Evolutionary conservation across 768 basidiomycete genomes (phyloP).

Genomic region (Podaxis sp.): DNA sequence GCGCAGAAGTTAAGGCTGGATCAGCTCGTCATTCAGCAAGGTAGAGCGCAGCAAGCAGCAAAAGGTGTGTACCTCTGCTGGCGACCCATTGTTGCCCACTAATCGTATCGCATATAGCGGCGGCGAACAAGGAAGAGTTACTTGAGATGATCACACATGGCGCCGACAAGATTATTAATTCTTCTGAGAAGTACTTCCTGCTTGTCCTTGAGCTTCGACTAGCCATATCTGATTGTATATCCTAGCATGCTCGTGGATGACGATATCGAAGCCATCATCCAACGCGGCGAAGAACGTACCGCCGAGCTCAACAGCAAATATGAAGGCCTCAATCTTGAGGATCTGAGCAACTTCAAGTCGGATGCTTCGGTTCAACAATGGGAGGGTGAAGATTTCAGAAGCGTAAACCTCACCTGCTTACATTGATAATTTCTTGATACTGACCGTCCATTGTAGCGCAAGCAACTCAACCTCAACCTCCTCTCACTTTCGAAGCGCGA

Average conservation of each 20-base stretch:
- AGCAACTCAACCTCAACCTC: slow-evolving; percentile 70
- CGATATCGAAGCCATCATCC: slow-evolving; percentile 94
- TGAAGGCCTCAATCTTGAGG: slow-evolving; percentile 89
- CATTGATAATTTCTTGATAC: neutral
- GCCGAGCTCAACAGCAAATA: slow-evolving; percentile 88
- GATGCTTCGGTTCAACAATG: slow-evolving; percentile 90
- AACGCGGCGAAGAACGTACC: slow-evolving; percentile 88
- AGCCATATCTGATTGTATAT: neutral
- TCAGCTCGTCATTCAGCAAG: slow-evolving; percentile 97
- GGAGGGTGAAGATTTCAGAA: slow-evolving; percentile 92
- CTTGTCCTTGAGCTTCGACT: neutral
- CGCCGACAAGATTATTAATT: slow-evolving; percentile 93
- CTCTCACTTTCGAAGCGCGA: slow-evolving; percentile 91
- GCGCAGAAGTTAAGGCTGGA: slow-evolving; percentile 95
- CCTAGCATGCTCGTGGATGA: slow-evolving; percentile 72
- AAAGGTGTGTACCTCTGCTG: slow-evolving; percentile 49
- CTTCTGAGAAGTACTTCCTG: slow-evolving; percentile 60
- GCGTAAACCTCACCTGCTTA: slow-evolving; percentile 40
- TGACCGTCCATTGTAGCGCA: slow-evolving; percentile 41
- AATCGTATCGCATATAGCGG: slow-evolving; percentile 45
- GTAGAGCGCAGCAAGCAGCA: slow-evolving; percentile 70
- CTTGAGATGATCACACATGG: slow-evolving; percentile 98
- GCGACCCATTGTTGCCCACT: neutral
- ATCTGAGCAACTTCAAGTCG: slow-evolving; percentile 95
- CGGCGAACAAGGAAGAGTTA: slow-evolving; percentile 92